Conservation (phyloP, 305 asterid species). For the Fraxinus floribunda region DNA sequence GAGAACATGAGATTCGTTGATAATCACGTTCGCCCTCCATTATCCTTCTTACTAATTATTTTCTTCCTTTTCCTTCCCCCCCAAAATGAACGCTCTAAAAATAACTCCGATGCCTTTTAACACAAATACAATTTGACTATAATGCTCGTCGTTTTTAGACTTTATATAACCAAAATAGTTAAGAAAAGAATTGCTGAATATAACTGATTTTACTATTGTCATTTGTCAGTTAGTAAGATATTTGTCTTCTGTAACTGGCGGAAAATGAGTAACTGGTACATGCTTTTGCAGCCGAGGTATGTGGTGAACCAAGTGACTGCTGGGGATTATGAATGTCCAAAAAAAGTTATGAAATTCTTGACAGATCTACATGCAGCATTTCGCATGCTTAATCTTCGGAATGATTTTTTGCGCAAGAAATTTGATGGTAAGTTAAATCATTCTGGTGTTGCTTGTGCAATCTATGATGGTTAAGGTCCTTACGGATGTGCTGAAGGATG, state of each 20-base stretch:
- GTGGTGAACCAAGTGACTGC: slow-evolving; percentile 96
- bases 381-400: slow-evolving; percentile 96
- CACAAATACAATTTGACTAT: not conserved
- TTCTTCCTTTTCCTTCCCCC: not conserved
- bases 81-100: not conserved
- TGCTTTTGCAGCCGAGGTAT: slow-evolving; percentile 79
- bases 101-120: not conserved
- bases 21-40: not conserved
- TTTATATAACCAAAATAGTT: not conserved
- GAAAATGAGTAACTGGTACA: slow-evolving; percentile 2
- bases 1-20: not conserved
- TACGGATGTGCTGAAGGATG: not conserved
- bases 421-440: slow-evolving; percentile 69
- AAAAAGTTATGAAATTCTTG: slow-evolving; percentile 74
- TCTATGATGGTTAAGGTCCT: not conserved
- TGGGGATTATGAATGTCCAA: slow-evolving; percentile 91
- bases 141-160: not conserved
- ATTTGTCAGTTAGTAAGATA: not conserved
- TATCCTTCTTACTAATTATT: not conserved
- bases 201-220: not conserved
- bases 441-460: not conserved
- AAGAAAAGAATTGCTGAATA: not conserved
- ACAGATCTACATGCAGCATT: slow-evolving; percentile 93
- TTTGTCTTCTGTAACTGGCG: not conserved
- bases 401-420: slow-evolving; percentile 90